Percentiles rank a stretch among this genome's conserved stretches.
phyloP scores from a whole-genome alignment of 805 yeast genomes.

The Wickerhamiella nectarea region DNA sequence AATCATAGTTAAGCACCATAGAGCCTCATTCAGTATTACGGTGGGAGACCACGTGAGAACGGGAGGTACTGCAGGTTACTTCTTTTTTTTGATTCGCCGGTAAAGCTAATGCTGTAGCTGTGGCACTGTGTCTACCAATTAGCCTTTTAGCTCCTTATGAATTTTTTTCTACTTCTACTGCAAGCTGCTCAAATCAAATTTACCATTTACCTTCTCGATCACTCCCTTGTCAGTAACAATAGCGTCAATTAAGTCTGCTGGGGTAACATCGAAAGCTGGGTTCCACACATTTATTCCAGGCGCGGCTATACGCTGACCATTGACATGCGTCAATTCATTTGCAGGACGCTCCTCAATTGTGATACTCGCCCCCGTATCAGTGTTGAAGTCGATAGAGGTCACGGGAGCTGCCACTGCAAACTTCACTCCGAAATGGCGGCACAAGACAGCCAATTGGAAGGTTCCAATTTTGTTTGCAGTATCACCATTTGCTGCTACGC shows the following conservation, averaged over 20 bases:
- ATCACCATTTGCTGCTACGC: conserved; percentile 87
- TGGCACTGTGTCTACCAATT: no score
- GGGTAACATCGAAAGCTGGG: conserved; percentile 92
- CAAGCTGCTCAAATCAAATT: conserved; percentile 4
- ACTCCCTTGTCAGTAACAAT: conserved; percentile 74
- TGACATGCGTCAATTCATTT: conserved; percentile 59
- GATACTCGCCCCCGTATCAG: conserved; percentile 57
- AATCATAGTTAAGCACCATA: no score
- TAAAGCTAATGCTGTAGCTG: no score
- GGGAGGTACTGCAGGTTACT: no score
- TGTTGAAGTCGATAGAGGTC: conserved; percentile 68
- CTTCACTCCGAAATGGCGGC: conserved; percentile 54
- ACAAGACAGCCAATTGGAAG: conserved; percentile 66
- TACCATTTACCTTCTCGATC: conserved; percentile 30
- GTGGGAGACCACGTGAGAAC: no score
- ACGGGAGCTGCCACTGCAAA: conserved; percentile 93
- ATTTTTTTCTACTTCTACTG: neutral
- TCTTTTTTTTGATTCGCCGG: no score
- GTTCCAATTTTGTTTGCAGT: conserved; percentile 96
- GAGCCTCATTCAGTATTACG: no score
- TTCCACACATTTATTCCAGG: conserved; percentile 83
- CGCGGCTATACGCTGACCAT: conserved; percentile 70
- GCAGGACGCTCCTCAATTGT: conserved; percentile 80
- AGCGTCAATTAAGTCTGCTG: conserved; percentile 66
- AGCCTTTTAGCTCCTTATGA: no score